A percentile compares a stretch with the other conserved stretches of the same genome.
Evolutionary conservation across 345 rosid species (phyloP).

Genomic region (Populus euphratica): DNA sequence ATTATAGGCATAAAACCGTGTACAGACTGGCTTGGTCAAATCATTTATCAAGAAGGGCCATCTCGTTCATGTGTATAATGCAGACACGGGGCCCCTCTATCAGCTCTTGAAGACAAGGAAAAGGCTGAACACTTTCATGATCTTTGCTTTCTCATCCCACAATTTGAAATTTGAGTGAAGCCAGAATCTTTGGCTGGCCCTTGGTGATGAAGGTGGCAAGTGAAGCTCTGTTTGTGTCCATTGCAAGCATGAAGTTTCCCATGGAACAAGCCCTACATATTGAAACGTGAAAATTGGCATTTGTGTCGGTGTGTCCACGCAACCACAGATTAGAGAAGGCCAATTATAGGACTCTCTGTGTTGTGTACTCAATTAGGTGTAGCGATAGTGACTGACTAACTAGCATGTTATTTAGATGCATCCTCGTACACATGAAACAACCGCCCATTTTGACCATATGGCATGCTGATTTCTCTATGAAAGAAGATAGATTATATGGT

Average conservation of each 20-base stretch:
- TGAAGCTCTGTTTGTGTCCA: neutral
- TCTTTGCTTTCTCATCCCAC: neutral
- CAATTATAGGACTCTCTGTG: neutral
- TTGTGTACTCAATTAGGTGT: neutral
- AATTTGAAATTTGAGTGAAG: neutral
- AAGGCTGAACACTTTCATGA: neutral
- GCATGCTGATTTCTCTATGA: too few relatives aligned
- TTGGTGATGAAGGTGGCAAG: neutral
- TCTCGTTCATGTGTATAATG: slow-evolving; percentile 4
- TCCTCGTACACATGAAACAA: too few relatives aligned
- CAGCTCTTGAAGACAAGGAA: slow-evolving; percentile 14
- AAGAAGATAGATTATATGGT: too few relatives aligned
- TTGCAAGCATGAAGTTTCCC: neutral
- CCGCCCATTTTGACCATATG: too few relatives aligned
- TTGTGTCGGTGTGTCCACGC: slow-evolving; percentile 17
- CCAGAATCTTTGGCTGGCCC: slow-evolving; percentile 1
- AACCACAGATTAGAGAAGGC: neutral
- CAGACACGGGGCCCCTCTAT: slow-evolving; percentile 6
- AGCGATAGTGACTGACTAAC: neutral
- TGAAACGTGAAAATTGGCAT: slow-evolving; percentile 4
- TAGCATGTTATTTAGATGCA: neutral
- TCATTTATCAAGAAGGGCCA: slow-evolving; percentile 17
- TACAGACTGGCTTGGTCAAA: slow-evolving; percentile 33
- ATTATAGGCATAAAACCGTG: slow-evolving; percentile 7
- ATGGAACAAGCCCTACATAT: neutral